A percentile compares a stretch with the other conserved stretches of the same genome.
Conservation (phyloP, 2,329 filamentous ascomycete genomes). For the Xylariaceae sp. region DNA sequence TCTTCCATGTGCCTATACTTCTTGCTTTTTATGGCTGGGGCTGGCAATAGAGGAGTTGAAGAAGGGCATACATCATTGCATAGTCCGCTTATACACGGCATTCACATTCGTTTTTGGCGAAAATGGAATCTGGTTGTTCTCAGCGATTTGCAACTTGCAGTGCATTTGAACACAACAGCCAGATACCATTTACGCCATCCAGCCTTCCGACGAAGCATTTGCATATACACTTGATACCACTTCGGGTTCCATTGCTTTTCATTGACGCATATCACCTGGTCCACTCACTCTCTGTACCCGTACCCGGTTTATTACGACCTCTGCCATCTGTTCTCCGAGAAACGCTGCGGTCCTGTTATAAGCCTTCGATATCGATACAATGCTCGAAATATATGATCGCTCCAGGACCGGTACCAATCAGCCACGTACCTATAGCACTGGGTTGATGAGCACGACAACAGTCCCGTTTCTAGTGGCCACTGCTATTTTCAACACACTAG, state of each 20-base stretch:
- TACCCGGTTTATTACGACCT: background rate
- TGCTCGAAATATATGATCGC: too few species aligned
- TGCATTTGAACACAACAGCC: slow-evolving; percentile 8
- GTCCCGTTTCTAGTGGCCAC: too few species aligned
- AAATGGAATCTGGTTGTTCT: background rate
- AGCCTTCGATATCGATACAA: too few species aligned
- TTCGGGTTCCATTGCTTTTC: slow-evolving; percentile 3
- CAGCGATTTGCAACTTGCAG: slow-evolving; percentile 3
- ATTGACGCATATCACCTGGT: slow-evolving; percentile 2
- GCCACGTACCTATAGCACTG: too few species aligned
- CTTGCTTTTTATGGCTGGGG: slow-evolving; percentile 6
- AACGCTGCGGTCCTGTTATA: too few species aligned
- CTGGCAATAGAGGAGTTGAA: slow-evolving; percentile 18
- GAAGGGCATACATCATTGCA: slow-evolving; percentile 4
- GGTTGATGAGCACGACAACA: too few species aligned
- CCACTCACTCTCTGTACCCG: slow-evolving; percentile 3
- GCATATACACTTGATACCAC: slow-evolving; percentile 21
- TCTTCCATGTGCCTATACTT: slow-evolving; percentile 8
- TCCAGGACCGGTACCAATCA: too few species aligned
- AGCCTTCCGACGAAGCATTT: slow-evolving; percentile 11
- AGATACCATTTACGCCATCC: slow-evolving; percentile 1
- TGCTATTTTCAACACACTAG: too few species aligned
- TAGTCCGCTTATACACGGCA: slow-evolving; percentile 5
- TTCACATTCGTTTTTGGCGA: slow-evolving; percentile 14
- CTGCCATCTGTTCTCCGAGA: too few species aligned